Evolutionary conservation across 2,329 filamentous ascomycete species (phyloP), one percentile per base, ranked within the genome.

Genomic region (Nothopassalora personata): DNA sequence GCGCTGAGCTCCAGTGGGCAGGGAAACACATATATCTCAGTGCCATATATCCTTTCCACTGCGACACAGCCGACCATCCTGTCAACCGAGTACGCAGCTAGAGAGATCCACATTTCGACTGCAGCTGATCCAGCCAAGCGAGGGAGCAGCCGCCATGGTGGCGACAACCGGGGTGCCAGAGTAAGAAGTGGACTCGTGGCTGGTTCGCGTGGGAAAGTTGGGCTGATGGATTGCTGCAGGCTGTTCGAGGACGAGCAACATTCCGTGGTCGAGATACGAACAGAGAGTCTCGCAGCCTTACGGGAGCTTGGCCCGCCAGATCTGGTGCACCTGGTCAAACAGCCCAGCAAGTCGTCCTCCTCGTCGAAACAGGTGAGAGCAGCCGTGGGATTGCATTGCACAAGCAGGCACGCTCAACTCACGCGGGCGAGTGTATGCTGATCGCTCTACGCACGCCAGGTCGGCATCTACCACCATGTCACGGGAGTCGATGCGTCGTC

Each of bases 401-500:
- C 30, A 30, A 18, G n/a, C 23, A 23, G 23, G 33, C 23, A 34
- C 4, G 19, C 15, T 30, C 10, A 36, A 4, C 10, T 36, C 15
- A 48, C n/a, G 50, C 19, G 5, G 36, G 30, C 30, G 11, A 48
- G 27, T 52, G 49, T 31, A 33, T 9, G 34, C 39, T 43, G 39
- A 46, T 54, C 7, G 60, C 64, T 67, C 55, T 65, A 27, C 52
- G 13, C 3, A 27, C 27, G 45, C 13, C 67, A 97, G 89, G 87
- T 86, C 62, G 94, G 94, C 60, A 87, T 97, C 57, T 99, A 99
- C 74, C 94, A 99, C 75, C 94, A 99, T 86, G 92, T 97, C 68
- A 96, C 91, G 43, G 94, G 94, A 61, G 87, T 97, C 71, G 94
- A 99, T 77, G 94, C 94, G 52, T 99, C 94, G 1, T 97, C 94